Evolutionary conservation across 176 grass and related monocot genomes (phyloP).

Genomic region (Oryza rufipogon): DNA sequence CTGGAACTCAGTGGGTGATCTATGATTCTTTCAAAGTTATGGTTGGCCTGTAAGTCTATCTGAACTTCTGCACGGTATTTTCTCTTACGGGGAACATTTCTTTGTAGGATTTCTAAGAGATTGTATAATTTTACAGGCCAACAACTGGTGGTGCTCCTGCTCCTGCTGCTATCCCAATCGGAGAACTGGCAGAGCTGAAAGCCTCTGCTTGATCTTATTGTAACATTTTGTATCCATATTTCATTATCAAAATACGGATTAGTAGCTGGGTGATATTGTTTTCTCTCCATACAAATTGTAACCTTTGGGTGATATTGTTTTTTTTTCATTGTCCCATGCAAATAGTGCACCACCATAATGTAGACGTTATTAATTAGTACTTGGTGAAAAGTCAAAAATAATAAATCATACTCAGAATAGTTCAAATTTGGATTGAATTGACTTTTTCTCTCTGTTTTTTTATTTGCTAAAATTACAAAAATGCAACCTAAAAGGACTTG

Average conservation of each 20-base stretch:
- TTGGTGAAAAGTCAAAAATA: neutral
- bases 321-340: neutral
- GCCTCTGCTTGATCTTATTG: constrained; percentile 40
- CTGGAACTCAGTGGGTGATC: constrained; percentile 81
- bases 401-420: neutral
- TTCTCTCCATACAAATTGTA: neutral
- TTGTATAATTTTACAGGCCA: constrained; percentile 54
- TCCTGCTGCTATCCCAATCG: constrained; percentile 41
- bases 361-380: neutral
- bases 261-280: constrained; percentile 8
- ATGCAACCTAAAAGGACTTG: too few relatives aligned
- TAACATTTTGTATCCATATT: neutral
- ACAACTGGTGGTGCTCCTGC: constrained; percentile 71
- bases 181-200: constrained; percentile 36
- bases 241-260: neutral
- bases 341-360: neutral
- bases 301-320: neutral
- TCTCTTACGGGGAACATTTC: neutral
- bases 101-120: constrained; percentile 7
- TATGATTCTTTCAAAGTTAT: constrained; percentile 94
- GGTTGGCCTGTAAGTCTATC: constrained; percentile 73
- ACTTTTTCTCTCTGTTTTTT: too few relatives aligned
- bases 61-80: neutral
- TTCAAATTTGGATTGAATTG: too few relatives aligned
- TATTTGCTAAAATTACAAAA: too few relatives aligned